Percentiles rank a stretch among this genome's conserved stretches.
These are phyloP conservation scores for Rhizopogon parksii DNA, from an alignment of 1,284 basidiomycete species.

Conservation along the genomic window DNA sequence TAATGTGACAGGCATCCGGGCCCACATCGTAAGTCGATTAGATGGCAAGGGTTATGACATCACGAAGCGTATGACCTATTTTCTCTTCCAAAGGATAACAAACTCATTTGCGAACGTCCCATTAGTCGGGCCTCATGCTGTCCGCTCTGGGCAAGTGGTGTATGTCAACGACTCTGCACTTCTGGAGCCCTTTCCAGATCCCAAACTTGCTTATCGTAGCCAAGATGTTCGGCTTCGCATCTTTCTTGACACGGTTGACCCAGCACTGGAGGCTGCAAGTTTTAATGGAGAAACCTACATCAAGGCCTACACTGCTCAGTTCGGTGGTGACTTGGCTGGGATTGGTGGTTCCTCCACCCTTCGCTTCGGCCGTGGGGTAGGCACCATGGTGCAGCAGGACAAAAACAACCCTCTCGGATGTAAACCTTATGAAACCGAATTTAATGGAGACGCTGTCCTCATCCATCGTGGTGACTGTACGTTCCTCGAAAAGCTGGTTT, in stretches of 20 bases:
- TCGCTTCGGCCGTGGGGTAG: slow-evolving; percentile 43
- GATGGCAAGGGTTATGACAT: slow-evolving; percentile 86
- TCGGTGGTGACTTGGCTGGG: slow-evolving; percentile 57
- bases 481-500: slow-evolving; percentile 71
- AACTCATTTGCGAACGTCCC: slow-evolving; percentile 8
- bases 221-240: slow-evolving; percentile 53
- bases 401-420: slow-evolving; percentile 54
- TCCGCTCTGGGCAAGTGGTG: slow-evolving; percentile 73
- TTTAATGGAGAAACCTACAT: slow-evolving; percentile 42
- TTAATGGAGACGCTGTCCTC: slow-evolving; percentile 47
- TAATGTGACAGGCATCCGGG: slow-evolving; percentile 71
- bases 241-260: slow-evolving; percentile 45
- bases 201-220: slow-evolving; percentile 26
- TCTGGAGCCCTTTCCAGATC: slow-evolving; percentile 31
- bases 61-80: slow-evolving; percentile 56
- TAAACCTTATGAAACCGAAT: slow-evolving; percentile 39
- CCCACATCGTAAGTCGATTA: slow-evolving; percentile 68
- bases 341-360: slow-evolving; percentile 24
- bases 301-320: slow-evolving; percentile 59
- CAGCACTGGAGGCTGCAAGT: slow-evolving; percentile 32
- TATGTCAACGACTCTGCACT: slow-evolving; percentile 72
- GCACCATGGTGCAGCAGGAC: slow-evolving; percentile 47
- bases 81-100: not conserved
- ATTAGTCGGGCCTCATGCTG: slow-evolving; percentile 76
- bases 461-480: slow-evolving; percentile 70